Percentiles rank a stretch among this genome's conserved stretches.
phyloP scores from a whole-genome alignment of 345 rosid species.

The Rubroshorea leprosula region DNA sequence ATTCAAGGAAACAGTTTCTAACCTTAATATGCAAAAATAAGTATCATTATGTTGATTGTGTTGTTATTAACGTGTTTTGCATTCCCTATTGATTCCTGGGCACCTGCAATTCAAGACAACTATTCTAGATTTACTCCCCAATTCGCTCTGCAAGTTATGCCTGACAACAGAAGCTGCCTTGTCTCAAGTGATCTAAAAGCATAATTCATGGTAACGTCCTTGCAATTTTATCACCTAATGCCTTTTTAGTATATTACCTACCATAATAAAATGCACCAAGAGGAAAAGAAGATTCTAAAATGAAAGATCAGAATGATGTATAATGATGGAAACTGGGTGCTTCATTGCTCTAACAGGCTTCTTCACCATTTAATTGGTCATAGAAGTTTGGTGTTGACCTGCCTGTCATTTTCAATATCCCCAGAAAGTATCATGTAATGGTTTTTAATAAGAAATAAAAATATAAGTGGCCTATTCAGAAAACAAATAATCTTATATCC shows the following conservation, averaged over 20 bases:
- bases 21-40: conserved; percentile 8
- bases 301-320: not conserved
- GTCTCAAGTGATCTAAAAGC: not conserved
- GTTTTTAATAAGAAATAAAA: not conserved
- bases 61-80: too few relatives aligned
- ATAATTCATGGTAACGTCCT: too few relatives aligned
- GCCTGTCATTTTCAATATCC: not conserved
- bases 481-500: too few relatives aligned
- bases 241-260: too few relatives aligned
- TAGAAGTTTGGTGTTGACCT: not conserved
- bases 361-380: not conserved
- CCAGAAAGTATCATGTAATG: not conserved
- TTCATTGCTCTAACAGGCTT: not conserved
- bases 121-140: not conserved
- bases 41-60: too few relatives aligned
- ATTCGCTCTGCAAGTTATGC: not conserved
- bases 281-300: not conserved
- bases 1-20: not conserved
- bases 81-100: not conserved
- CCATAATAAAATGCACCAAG: not conserved
- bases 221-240: too few relatives aligned
- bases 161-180: not conserved
- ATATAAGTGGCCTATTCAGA: not conserved
- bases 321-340: not conserved
- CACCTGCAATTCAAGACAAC: not conserved